Conservation (phyloP, 371 early-diverging fungal genomes). For the Lichtheimia corymbifera region DNA sequence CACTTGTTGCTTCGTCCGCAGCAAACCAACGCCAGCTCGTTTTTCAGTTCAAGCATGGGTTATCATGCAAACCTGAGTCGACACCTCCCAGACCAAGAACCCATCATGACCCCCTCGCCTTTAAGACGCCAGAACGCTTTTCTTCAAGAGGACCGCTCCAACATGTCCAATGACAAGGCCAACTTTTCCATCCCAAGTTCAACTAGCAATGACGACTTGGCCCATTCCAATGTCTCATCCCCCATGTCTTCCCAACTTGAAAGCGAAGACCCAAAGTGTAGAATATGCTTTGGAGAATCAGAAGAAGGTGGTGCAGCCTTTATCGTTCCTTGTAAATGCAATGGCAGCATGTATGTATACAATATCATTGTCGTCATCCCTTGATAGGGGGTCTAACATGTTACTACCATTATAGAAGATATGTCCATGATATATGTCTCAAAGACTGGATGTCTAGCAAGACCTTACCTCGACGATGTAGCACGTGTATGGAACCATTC, state of each 20-base stretch:
- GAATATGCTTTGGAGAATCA: conserved; percentile 1
- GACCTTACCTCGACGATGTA: not conserved
- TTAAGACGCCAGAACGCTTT: not conserved
- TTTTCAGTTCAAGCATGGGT: too few species aligned
- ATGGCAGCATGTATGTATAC: not conserved
- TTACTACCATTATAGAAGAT: not conserved
- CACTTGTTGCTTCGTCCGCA: too few species aligned
- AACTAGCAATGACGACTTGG: not conserved
- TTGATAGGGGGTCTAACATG: too few species aligned
- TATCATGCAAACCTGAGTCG: not conserved
- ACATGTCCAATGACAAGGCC: not conserved
- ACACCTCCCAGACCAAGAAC: not conserved
- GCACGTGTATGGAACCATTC: conserved; percentile 1
- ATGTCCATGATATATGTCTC: not conserved
- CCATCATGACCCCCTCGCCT: not conserved
- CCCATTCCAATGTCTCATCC: not conserved
- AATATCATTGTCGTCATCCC: not conserved
- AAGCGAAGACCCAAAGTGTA: not conserved
- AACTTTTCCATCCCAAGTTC: not conserved
- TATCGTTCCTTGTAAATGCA: not conserved
- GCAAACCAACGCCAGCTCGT: too few species aligned
- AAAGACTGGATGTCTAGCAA: not conserved
- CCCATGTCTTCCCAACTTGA: not conserved
- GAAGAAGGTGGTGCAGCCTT: not conserved
- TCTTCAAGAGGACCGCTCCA: not conserved